Base-by-base conservation (phyloP, 176 grass and related monocot species). In the Musa itinerans region DNA sequence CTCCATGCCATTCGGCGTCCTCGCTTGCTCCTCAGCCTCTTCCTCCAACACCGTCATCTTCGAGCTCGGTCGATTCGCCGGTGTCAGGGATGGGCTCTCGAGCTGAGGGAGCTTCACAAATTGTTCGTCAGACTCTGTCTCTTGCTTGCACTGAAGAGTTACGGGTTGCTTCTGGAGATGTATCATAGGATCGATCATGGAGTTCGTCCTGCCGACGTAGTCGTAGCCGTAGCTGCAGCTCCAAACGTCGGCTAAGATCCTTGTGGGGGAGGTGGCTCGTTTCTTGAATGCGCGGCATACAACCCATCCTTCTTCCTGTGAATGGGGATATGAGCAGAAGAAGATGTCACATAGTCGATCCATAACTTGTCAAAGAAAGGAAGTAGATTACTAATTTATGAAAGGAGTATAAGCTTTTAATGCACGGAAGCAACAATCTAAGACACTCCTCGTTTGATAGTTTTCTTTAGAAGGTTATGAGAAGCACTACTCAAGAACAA, bases 221-320 rank as follows among this genome's bases (percentile, higher is more conserved):
- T 76, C 74, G 13, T 65, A 76, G 59, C 80, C 27, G 79, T 79
- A 97, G 68, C 50, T 79, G 54, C 74, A 56, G 64, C 87, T 80
- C 93, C 90, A 97, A 71, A 72, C 72, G 79, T 89, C 84, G 15
- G 62, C 78, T 63, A 72, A 72, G 76, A 77, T 90, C 76, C 93
- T 76, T 19, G 78, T 68, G 0, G 87, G 79, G 27, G 80, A 91
- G 14, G 85, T 80, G 1, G 84, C 73, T 83, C 90, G 83, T 83
- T 98, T 98, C 89, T 91, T 98, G 88, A 98, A 98, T 23, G 95
- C 95, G 50, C 95, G 86, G 76, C 95, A 98, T 65, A 94, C 85
- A 10, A 94, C 90, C 95, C 90, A 98, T 65, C 95, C 95, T 93
- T 98, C 95, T 89, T 98, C 95, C 95, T 98, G 83, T 78, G 58